These are phyloP conservation scores for Kodamaea leandrae DNA, from an alignment of 805 yeast genomes.

Conservation along the genomic window DNA sequence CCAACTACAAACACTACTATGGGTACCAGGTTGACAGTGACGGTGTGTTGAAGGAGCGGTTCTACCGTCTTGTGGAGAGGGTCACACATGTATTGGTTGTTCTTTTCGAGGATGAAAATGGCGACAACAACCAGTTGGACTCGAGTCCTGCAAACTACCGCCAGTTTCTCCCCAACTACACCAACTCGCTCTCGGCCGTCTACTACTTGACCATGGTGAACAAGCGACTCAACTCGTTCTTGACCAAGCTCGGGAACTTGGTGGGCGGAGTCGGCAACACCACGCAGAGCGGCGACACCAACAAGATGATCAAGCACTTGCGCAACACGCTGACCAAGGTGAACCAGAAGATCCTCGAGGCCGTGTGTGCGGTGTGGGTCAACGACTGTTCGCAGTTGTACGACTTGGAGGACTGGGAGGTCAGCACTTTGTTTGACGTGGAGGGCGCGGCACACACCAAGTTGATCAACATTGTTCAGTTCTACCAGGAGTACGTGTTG, in stretches of 20 bases:
- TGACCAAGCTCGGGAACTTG: conserved; percentile 32
- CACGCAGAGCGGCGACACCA: conserved; percentile 33
- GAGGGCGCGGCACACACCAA: conserved; percentile 30
- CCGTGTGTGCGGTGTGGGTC: conserved; percentile 43
- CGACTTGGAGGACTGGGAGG: conserved; percentile 43
- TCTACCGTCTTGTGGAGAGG: conserved; percentile 25
- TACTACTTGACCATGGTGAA: conserved; percentile 32
- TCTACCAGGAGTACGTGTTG: conserved; percentile 35
- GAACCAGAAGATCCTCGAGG: conserved; percentile 41
- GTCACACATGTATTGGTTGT: conserved; percentile 25
- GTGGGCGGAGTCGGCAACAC: conserved; percentile 34
- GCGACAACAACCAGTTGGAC: conserved; percentile 33
- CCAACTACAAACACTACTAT: conserved; percentile 36
- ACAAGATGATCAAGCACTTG: conserved; percentile 34
- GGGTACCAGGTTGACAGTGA: conserved; percentile 28
- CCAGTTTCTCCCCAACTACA: conserved; percentile 37
- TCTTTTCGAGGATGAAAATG: conserved; percentile 27
- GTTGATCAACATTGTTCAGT: conserved; percentile 33
- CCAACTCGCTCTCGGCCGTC: conserved; percentile 42
- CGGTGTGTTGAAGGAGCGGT: conserved; percentile 26
- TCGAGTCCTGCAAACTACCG: conserved; percentile 34
- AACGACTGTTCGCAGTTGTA: conserved; percentile 45
- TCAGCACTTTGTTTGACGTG: conserved; percentile 12
- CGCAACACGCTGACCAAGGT: conserved; percentile 30
- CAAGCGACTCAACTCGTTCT: conserved; percentile 24